Base-by-base conservation (phyloP, 768 basidiomycete species). In the Saitozyma sp. region DNA sequence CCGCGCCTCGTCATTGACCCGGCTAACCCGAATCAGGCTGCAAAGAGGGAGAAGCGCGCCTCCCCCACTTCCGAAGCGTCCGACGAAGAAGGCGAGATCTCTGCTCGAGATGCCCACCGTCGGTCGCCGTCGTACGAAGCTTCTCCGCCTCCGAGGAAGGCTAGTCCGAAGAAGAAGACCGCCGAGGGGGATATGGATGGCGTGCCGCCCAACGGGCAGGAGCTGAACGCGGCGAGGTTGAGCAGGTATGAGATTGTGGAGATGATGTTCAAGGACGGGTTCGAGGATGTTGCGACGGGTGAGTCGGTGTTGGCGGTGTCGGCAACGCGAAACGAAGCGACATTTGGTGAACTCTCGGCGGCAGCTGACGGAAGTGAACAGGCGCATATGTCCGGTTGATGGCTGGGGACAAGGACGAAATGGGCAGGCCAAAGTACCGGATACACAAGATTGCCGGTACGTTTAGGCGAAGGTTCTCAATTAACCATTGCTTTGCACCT, bases 331-430 rank as follows among this genome's bases (percentile, higher is more conserved):
- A 29, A 5, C 2, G 29, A 29, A 29, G 29, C 5, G 2, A 56
- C 41, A 8, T 46, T 11, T 46, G 11, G 13, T 46, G 13, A 6
- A 17, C 45, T 46, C n/a, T 6, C 2, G 13, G 45, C 13, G 13
- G 45, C n/a, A 10, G 46, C 9, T 14, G 43, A 48, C 16, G 16
- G n/a, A 9, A 17, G 50, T 49, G 55, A 46, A 50, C 53, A 92
- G 93, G 88, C 51, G 86, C 86, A 29, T 98, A 88, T 86, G 92
- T 98, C 9, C 85, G 94, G 45, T 89, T 90, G 73, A 82, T 90
- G 45, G 87, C 94, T 66, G 91, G 90, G 0, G 74, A 75, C 7
- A 68, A 81, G 1, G 87, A 90, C 59, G 75, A 78, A 54, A 76
- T 80, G 9, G 82, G 83, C 7, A 69, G 82, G 56, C 83, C 84